Percentiles rank a stretch among this genome's conserved stretches.
Evolutionary conservation across 179 eudicot genomes (phyloP).

Genomic region (Kewa caespitosa): DNA sequence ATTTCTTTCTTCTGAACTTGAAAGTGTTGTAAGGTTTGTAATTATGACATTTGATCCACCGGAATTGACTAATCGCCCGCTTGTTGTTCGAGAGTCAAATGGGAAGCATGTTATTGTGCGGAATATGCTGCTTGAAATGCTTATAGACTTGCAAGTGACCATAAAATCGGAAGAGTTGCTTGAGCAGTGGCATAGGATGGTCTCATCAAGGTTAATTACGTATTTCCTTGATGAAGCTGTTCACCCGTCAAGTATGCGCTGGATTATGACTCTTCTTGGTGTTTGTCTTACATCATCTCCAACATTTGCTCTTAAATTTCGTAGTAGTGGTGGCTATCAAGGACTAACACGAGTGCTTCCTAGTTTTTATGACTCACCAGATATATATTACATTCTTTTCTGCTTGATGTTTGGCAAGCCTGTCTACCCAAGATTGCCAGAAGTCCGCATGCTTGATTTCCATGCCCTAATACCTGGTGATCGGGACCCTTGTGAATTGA

Average conservation of each 20-base stretch:
- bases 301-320: constrained; percentile 87
- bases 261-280: constrained; percentile 99
- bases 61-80: constrained; percentile 46
- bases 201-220: constrained; percentile 83
- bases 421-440: constrained; percentile 96
- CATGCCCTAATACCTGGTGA: constrained; percentile 96
- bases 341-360: constrained; percentile 86
- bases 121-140: constrained; percentile 98
- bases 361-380: constrained; percentile 96
- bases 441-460: constrained; percentile 96
- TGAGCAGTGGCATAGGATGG: constrained; percentile 98
- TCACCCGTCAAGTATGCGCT: constrained; percentile 99
- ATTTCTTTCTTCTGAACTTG: constrained; percentile 84
- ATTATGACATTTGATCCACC: constrained; percentile 99
- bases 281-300: constrained; percentile 95
- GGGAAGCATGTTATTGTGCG: constrained; percentile 97
- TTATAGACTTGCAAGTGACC: constrained; percentile 91
- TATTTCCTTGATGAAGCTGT: constrained; percentile 97
- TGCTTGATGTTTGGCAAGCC: constrained; percentile 96
- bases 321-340: constrained; percentile 89
- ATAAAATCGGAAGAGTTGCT: constrained; percentile 82
- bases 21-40: constrained; percentile 88
- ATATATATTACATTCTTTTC: constrained; percentile 91
- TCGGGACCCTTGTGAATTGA: constrained; percentile 69
- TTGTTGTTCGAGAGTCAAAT: constrained; percentile 80